phyloP scores from a whole-genome alignment of 2,329 filamentous ascomycete genomes.

The Colletotrichum liaoningense region DNA sequence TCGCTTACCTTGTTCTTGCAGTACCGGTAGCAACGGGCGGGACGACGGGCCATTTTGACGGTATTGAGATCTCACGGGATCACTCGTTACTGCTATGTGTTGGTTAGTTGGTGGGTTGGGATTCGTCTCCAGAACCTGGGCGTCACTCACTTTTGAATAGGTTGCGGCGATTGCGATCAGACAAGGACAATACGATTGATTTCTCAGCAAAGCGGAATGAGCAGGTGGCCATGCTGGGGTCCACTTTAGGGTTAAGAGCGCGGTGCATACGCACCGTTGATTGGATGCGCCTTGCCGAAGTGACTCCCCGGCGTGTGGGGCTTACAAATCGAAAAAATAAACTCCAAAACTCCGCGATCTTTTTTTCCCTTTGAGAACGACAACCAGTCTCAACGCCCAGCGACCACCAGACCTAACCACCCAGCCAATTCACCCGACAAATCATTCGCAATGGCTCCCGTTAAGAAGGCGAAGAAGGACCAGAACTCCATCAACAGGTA shows the following conservation, averaged over 20 bases:
- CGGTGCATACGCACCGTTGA: background rate
- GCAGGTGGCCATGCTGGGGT: conserved; percentile 10
- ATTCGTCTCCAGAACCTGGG: conserved; percentile 37
- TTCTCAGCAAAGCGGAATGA: conserved; percentile 61
- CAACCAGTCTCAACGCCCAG: conserved; percentile 32
- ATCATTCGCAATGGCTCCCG: conserved; percentile 71
- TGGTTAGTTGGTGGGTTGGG: conserved; percentile 47
- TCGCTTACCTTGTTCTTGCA: conserved; percentile 99
- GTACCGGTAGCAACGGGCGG: conserved; percentile 99
- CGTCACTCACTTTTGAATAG: conserved; percentile 30
- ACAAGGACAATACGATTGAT: conserved; percentile 54
- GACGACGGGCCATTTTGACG: conserved; percentile 98
- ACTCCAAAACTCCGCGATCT: background rate
- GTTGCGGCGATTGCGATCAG: conserved; percentile 39
- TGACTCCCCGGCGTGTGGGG: background rate
- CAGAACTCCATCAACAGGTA: conserved; percentile 71
- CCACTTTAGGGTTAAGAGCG: conserved; percentile 21
- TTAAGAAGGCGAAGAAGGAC: conserved; percentile 89
- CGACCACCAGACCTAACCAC: conserved; percentile 8
- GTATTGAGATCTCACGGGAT: conserved; percentile 56
- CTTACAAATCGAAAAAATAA: conserved; percentile 24
- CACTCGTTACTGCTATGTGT: conserved; percentile 45
- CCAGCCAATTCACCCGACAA: conserved; percentile 44
- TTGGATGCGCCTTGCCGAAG: background rate
- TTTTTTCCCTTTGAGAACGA: conserved; percentile 10